These are phyloP conservation scores for Fusarium miscanthi DNA, from an alignment of 2,329 filamentous ascomycete species.

Conservation along the genomic window DNA sequence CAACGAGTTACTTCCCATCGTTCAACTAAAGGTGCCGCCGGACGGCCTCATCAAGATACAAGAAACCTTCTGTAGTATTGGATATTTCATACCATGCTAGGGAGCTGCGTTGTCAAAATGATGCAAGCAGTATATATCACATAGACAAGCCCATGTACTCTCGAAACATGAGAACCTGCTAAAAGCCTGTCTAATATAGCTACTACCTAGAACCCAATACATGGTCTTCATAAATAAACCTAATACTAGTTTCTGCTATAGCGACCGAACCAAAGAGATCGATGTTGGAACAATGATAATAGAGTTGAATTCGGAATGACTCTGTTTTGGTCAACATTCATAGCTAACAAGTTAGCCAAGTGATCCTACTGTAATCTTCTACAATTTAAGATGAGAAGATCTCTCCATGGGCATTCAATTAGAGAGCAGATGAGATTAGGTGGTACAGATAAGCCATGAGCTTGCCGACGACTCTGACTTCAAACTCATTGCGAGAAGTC, in stretches of 20 bases:
- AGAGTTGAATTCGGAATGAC: neutral
- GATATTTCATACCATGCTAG: fast-evolving
- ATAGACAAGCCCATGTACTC: neutral
- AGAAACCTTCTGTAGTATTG: neutral
- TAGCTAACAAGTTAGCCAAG: neutral
- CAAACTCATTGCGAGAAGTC: neutral
- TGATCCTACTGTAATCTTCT: fast-evolving
- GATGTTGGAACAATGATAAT: fast-evolving
- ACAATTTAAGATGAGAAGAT: neutral
- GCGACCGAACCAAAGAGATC: neutral
- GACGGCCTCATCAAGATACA: fast-evolving
- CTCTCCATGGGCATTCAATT: neutral
- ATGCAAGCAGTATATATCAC: too few species aligned
- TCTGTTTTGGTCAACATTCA: neutral
- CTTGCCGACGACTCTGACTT: fast-evolving
- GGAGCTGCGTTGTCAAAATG: neutral
- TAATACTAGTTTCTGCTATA: fast-evolving
- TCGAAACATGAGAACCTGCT: neutral
- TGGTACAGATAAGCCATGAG: neutral
- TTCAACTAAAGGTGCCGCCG: neutral
- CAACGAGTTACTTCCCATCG: neutral
- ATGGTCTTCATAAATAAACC: too few species aligned
- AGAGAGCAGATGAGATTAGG: too few species aligned
- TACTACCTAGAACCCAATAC: neutral
- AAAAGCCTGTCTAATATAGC: neutral